Evolutionary conservation across 2,329 filamentous ascomycete species (phyloP).

Genomic region (Sporothrix pallida): DNA sequence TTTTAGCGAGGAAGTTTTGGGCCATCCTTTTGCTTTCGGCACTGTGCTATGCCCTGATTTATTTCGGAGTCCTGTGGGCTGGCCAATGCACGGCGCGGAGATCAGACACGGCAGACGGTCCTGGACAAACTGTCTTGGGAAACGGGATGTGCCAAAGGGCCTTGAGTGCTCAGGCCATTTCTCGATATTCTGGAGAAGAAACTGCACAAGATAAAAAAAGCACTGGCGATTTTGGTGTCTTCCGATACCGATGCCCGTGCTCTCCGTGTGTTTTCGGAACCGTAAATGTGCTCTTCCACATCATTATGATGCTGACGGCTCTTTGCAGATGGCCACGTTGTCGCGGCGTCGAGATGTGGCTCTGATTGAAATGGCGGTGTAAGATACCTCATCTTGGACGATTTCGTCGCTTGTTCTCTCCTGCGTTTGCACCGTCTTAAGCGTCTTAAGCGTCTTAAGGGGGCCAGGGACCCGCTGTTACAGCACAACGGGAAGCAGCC

Average conservation of each 20-base stretch:
- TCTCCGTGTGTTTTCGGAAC: background rate
- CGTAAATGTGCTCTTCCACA: background rate
- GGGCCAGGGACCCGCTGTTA: conserved; percentile 25
- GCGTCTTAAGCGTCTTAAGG: conserved; percentile 30
- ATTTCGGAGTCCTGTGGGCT: conserved; percentile 1
- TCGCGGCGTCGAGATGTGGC: background rate
- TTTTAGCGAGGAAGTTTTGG: background rate
- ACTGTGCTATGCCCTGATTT: background rate
- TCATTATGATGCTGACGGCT: no score
- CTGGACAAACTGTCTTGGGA: background rate
- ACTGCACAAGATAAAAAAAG: background rate
- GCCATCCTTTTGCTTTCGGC: background rate
- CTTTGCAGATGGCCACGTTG: conserved; percentile 7
- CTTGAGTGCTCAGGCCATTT: background rate
- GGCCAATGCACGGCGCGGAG: conserved; percentile 22
- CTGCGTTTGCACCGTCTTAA: conserved; percentile 20
- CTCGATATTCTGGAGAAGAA: background rate
- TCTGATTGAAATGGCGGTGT: conserved; percentile 17
- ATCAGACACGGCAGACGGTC: conserved; percentile 29
- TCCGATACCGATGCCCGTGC: background rate
- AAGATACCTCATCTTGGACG: background rate
- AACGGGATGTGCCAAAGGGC: conserved; percentile 5
- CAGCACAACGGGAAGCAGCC: conserved; percentile 23
- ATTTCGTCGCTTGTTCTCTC: background rate
- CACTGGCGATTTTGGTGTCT: background rate